phyloP scores from a whole-genome alignment of 371 early-diverging fungal genomes.

The Syncephalastrum contaminatum region DNA sequence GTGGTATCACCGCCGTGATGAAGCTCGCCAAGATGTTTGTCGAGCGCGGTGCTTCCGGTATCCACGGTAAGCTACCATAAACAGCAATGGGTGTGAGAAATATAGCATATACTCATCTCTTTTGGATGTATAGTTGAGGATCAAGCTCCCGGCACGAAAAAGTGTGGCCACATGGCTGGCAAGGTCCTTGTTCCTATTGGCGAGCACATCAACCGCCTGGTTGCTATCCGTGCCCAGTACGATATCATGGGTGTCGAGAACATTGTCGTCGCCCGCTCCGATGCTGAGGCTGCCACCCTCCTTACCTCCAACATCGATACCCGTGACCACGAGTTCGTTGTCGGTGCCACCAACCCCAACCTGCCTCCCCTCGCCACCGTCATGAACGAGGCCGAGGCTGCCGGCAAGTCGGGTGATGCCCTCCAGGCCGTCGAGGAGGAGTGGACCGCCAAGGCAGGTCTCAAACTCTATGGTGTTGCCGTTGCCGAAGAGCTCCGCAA shows the following conservation, averaged over 20 bases:
- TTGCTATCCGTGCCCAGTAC: conserved; percentile 95
- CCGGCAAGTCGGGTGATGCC: conserved; percentile 73
- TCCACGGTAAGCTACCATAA: conserved; percentile 49
- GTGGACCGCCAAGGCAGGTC: conserved; percentile 84
- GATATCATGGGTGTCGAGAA: conserved; percentile 98
- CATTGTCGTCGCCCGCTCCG: conserved; percentile 93
- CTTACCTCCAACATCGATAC: conserved; percentile 94
- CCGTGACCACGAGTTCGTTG: conserved; percentile 96
- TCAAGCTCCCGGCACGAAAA: conserved; percentile 94
- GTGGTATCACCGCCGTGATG: conserved; percentile 86
- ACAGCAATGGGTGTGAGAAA: neutral
- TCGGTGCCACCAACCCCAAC: conserved; percentile 86
- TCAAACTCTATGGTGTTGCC: conserved; percentile 84
- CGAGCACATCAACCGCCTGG: conserved; percentile 97
- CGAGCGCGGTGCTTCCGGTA: conserved; percentile 84
- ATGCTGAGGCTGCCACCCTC: conserved; percentile 97
- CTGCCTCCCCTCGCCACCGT: conserved; percentile 72
- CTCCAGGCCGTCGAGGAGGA: conserved; percentile 86
- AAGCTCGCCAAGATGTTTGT: conserved; percentile 89
- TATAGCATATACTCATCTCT: conserved; percentile 1
- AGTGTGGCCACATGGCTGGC: conserved; percentile 99
- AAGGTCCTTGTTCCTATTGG: conserved; percentile 96
- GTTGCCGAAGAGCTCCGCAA: conserved; percentile 76
- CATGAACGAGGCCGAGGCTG: conserved; percentile 78
- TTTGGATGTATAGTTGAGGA: conserved; percentile 72